Base-by-base conservation (phyloP, 2,329 filamentous ascomycete species). In the Exophiala viscosa region DNA sequence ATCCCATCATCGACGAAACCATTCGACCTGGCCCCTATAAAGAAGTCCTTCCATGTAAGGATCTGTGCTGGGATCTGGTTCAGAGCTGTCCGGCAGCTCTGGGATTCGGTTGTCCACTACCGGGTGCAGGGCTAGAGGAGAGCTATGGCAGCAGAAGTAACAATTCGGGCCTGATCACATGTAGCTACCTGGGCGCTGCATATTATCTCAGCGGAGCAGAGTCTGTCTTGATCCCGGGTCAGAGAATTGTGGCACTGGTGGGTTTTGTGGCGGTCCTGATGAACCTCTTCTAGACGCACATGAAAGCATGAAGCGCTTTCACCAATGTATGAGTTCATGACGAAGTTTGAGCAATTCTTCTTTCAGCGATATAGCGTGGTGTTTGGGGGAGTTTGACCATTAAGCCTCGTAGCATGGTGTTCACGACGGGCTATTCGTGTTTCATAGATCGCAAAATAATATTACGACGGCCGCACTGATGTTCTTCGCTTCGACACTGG, bases 1-100 rank as follows among this genome's bases (percentile, higher is more conserved):
- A 90, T 63, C 66, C 77, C 0, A 72, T 81, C 43, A 93, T 97
- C 61, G 90, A 96, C 64, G 63, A 74, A 2, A 60, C 73, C 1
- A 83, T 97, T 53, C 71, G 78, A 57, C 91, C 93, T 0, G 93
- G 93, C 0, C 93, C 93, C 0, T 97, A 99, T 72, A 95, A 91
- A 66, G 93, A 99, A 73, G 76, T 97, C 15, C 74, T 96, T 7
- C 93, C 93, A 0, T 97, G 92, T 65, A 82, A 88, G 55, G 87
- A 95, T 59, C 73, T 96, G 45, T 99, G 93, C 73, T 93, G 90
- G 67, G 82, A 86, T 48, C 77, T 99, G 1, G 88, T 95, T 9
- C 84, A 87, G 70, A 89, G 82, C 65, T 99, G 93, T 70, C 92
- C 93, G 0, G 79, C 90, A 0, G 71, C 77, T 1, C 73, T 99